Percentiles rank a stretch among this genome's conserved stretches.
phyloP scores from a whole-genome alignment of 371 early-diverging fungal genomes.

The Mortierella sp. region DNA sequence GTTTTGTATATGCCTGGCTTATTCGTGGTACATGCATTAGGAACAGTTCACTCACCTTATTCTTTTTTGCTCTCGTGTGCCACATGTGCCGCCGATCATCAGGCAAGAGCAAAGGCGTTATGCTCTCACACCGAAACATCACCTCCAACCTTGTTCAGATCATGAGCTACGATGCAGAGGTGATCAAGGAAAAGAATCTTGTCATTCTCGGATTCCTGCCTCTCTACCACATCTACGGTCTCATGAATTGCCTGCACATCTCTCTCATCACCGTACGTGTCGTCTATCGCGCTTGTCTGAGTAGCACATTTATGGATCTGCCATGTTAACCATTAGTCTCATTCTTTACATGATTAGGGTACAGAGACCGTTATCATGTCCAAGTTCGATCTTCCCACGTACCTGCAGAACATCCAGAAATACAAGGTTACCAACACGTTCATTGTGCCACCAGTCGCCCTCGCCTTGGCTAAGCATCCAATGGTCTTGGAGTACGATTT shows the following conservation, averaged over 20 bases:
- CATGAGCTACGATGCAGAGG: conserved; percentile 33
- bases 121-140: conserved; percentile 76
- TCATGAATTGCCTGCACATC: conserved; percentile 57
- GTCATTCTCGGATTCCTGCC: conserved; percentile 78
- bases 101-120: conserved; percentile 70
- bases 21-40: neutral
- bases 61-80: neutral
- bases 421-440: conserved; percentile 75
- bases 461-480: conserved; percentile 72
- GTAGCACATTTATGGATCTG: neutral
- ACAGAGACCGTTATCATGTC: conserved; percentile 60
- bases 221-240: conserved; percentile 87
- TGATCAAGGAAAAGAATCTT: conserved; percentile 54
- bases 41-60: neutral
- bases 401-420: conserved; percentile 69
- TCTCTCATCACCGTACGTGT: conserved; percentile 36
- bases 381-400: conserved; percentile 66
- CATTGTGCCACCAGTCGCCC: conserved; percentile 85
- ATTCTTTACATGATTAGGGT: conserved; percentile 25
- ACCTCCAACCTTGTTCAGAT: conserved; percentile 73
- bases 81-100: neutral
- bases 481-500: conserved; percentile 75
- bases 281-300: too few species aligned
- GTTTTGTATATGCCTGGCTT: too few species aligned
- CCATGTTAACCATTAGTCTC: too few species aligned